Percentiles rank a stretch among this genome's conserved stretches.
These are phyloP conservation scores for Linanthus parryae DNA, from an alignment of 148 eudicot genomes.

Conservation along the genomic window DNA sequence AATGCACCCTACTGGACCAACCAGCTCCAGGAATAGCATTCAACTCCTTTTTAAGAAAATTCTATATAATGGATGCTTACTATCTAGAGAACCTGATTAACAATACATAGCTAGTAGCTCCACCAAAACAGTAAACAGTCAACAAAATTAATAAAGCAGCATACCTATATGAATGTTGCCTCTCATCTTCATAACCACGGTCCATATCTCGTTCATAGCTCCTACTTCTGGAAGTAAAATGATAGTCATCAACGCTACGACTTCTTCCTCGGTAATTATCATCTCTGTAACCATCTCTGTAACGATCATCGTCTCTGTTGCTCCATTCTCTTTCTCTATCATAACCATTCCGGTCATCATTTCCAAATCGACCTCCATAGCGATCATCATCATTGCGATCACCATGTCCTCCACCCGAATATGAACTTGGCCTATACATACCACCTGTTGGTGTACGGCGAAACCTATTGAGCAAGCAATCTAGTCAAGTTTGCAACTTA, in stretches of 20 bases:
- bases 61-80: neutral
- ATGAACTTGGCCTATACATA: slow-evolving; percentile 75
- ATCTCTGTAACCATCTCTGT: slow-evolving; percentile 62
- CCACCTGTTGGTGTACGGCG: slow-evolving; percentile 64
- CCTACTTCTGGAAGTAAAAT: slow-evolving; percentile 67
- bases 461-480: slow-evolving; percentile 51
- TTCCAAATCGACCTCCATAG: slow-evolving; percentile 46
- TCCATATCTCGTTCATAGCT: slow-evolving; percentile 75
- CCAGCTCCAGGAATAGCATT: no score
- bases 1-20: no score
- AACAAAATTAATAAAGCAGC: slow-evolving; percentile 6
- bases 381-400: slow-evolving; percentile 55
- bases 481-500: slow-evolving; percentile 2
- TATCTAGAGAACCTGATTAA: neutral
- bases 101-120: neutral
- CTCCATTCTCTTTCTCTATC: slow-evolving; percentile 78
- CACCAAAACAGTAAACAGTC: neutral
- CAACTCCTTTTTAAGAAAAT: neutral
- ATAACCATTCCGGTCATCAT: slow-evolving; percentile 77
- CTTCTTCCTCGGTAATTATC: slow-evolving; percentile 73
- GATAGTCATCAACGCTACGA: slow-evolving; percentile 50
- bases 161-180: slow-evolving; percentile 77
- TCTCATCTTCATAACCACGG: slow-evolving; percentile 72
- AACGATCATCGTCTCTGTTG: slow-evolving; percentile 70
- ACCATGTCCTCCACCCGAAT: slow-evolving; percentile 52